Conservation (phyloP, 257 asterid species). For the Solanum sejunctum region DNA sequence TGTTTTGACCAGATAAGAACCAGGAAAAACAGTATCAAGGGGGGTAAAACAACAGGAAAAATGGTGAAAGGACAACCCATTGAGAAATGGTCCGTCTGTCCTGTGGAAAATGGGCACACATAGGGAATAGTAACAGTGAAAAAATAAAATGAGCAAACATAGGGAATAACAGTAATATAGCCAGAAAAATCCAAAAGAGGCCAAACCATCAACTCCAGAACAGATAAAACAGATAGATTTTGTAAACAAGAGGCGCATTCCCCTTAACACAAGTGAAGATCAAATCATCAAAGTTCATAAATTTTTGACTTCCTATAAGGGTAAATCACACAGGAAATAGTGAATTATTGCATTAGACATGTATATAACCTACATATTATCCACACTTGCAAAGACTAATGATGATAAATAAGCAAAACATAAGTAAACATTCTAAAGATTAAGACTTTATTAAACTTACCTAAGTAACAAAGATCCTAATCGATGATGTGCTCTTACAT, state of each 20-base stretch:
- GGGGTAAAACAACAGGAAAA: not conserved
- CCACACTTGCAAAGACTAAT: not conserved
- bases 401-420: not conserved
- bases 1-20: not conserved
- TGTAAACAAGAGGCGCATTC: not conserved
- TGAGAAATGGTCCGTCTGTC: not conserved
- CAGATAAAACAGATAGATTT: conserved; percentile 13
- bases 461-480: conserved; percentile 72
- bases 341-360: not conserved
- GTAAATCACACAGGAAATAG: not conserved
- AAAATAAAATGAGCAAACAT: conserved; percentile 2
- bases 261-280: conserved; percentile 4
- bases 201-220: conserved; percentile 5
- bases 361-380: not conserved
- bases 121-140: conserved; percentile 5
- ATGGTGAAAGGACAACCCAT: not conserved
- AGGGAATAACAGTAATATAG: conserved; percentile 11
- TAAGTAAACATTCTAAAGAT: conserved; percentile 6
- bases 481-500: conserved; percentile 77
- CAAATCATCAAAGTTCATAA: not conserved
- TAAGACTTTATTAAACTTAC: conserved; percentile 32
- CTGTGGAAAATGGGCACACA: not conserved
- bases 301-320: not conserved
- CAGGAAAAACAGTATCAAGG: not conserved
- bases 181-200: conserved; percentile 19